Base-by-base conservation (phyloP, 2,329 filamentous ascomycete species). In the Ophiostoma australiae region DNA sequence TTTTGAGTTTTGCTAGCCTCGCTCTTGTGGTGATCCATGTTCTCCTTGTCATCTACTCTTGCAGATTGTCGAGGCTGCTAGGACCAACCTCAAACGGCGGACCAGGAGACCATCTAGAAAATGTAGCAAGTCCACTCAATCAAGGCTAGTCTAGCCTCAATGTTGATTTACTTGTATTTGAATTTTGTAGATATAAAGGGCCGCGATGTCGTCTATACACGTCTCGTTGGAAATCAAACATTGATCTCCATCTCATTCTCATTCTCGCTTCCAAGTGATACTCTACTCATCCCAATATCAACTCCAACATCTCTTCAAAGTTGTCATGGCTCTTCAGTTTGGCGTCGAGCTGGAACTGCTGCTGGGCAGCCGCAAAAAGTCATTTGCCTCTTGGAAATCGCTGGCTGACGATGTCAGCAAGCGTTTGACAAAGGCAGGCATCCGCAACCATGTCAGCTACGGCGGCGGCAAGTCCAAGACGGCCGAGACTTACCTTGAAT, bases 311-410 rank as follows among this genome's bases (percentile, higher is more conserved):
- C 3, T 20, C 41, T 44, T 4, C 13, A 52, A 48, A 20, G 20
- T 63, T 52, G 52, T n/a, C 20, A 67, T 70, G 66, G 41, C 72
- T 2, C 74, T 78, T 52, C 74, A 74, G 41, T 81, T 81, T 67
- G 80, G 80, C 27, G 72, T 81, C 27, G 80, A 81, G 73, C 76
- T 81, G 31, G 80, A 81, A 74, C 74, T 81, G 3, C 77, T 80
- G 6, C 74, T 81, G 3, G 76, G 75, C 13, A 76, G 77, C 71
- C 76, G 76, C 66, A 78, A 78, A 48, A 79, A 77, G 72, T 72
- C 74, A 11, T 77, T 77, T 10, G 74, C 75, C 4, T 69, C 70
- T 1, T 81, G 80, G 79, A 74, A 75, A 4, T 71, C 76, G 1
- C 75, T 81, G n/a, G 79, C 80, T 13, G 73, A 77, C 13, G 78